A percentile compares a stretch with the other conserved stretches of the same genome.
phyloP scores from a whole-genome alignment of 768 basidiomycete genomes.

The Mycena belliarum region DNA sequence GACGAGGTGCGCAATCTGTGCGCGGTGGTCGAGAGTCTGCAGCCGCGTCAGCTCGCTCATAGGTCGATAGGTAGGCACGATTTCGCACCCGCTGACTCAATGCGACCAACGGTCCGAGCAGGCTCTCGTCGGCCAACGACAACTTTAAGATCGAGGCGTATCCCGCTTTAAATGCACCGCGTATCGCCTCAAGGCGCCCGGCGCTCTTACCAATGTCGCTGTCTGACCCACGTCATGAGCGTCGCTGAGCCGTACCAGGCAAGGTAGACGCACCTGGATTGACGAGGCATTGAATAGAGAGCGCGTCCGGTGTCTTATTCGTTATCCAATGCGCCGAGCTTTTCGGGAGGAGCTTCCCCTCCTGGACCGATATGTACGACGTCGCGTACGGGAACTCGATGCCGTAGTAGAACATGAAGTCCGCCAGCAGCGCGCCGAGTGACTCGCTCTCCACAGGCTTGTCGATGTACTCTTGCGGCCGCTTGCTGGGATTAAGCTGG shows the following conservation, averaged over 20 bases:
- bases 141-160: conserved; percentile 26
- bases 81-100: conserved; percentile 28
- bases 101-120: conserved; percentile 29
- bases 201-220: conserved; percentile 42
- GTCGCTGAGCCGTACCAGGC: not conserved
- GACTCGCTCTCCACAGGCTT: conserved; percentile 50
- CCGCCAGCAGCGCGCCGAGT: conserved; percentile 59
- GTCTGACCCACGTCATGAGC: conserved; percentile 27
- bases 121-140: conserved; percentile 18
- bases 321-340: conserved; percentile 34
- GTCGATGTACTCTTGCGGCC: conserved; percentile 43
- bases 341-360: conserved; percentile 37
- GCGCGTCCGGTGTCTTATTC: conserved; percentile 24
- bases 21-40: conserved; percentile 14
- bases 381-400: conserved; percentile 40
- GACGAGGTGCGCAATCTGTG: conserved; percentile 16
- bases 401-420: conserved; percentile 71
- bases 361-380: conserved; percentile 41
- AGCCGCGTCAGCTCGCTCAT: not conserved
- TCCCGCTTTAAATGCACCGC: conserved; percentile 36
- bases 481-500: conserved; percentile 64
- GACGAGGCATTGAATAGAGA: conserved; percentile 46
- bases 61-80: not conserved
- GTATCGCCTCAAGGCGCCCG: conserved; percentile 32
- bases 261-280: conserved; percentile 35